phyloP scores from a whole-genome alignment of 768 basidiomycete genomes.

The Pleurotus platypus region DNA sequence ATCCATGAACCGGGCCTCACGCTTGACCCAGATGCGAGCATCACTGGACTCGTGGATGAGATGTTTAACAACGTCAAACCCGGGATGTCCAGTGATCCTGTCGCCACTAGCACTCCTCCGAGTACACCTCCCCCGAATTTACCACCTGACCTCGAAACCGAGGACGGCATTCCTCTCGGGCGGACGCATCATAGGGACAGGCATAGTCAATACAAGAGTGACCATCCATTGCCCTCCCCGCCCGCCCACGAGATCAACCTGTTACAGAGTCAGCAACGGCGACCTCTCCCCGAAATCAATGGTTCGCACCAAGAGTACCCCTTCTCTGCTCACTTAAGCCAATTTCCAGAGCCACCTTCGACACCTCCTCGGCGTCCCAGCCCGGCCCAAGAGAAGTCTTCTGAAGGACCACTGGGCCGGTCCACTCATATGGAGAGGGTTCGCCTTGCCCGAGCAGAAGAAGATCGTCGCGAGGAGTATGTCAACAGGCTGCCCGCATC shows the following conservation, averaged over 20 bases:
- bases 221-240: not conserved
- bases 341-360: conserved; percentile 18
- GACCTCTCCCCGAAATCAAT: conserved; percentile 19
- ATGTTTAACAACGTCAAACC: conserved; percentile 49
- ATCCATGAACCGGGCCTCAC: conserved; percentile 28
- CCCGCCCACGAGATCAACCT: conserved; percentile 3
- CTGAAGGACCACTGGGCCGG: conserved; percentile 27
- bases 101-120: conserved; percentile 8
- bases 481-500: conserved; percentile 28
- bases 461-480: conserved; percentile 19
- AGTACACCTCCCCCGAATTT: conserved; percentile 46
- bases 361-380: conserved; percentile 1
- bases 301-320: conserved; percentile 24
- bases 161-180: conserved; percentile 62
- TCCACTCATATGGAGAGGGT: conserved; percentile 31
- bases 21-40: conserved; percentile 51
- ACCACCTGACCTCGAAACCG: conserved; percentile 56
- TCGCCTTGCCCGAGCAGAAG: conserved; percentile 24
- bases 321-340: conserved; percentile 28
- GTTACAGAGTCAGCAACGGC: not conserved
- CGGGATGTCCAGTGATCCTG: conserved; percentile 8
- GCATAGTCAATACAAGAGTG: not conserved
- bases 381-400: conserved; percentile 19
- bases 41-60: conserved; percentile 69
- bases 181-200: conserved; percentile 60